Percentiles rank a stretch among this genome's conserved stretches.
These are phyloP conservation scores for Hygrophorus russula DNA, from an alignment of 768 basidiomycete species.

Conservation along the genomic window DNA sequence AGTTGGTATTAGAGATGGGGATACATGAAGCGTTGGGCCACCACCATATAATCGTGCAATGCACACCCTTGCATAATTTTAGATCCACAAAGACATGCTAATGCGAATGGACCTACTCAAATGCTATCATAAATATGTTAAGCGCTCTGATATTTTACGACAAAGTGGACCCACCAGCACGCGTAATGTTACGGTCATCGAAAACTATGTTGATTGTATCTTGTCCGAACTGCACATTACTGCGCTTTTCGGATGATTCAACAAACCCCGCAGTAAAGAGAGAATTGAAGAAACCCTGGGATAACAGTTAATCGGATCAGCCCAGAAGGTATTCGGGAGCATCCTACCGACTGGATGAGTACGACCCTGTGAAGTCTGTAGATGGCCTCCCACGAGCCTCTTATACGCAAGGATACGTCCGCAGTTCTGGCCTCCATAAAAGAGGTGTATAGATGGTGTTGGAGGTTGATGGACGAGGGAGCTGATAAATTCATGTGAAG, in stretches of 20 bases:
- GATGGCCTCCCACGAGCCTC: conserved; percentile 53
- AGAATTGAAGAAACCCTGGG: conserved; percentile 77
- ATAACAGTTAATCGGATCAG: not conserved
- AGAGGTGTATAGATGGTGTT: conserved; percentile 66
- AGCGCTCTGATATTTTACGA: not conserved
- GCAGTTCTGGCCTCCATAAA: conserved; percentile 64
- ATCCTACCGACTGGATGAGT: conserved; percentile 68
- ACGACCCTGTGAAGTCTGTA: conserved; percentile 81
- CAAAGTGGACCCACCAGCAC: conserved; percentile 50
- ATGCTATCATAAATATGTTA: conserved; percentile 36
- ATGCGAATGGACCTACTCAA: conserved; percentile 55
- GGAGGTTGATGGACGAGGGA: conserved; percentile 45
- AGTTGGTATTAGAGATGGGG: conserved; percentile 54
- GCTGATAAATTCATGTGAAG: conserved; percentile 25
- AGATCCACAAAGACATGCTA: not conserved
- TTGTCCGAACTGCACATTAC: conserved; percentile 16
- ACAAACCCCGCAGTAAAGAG: conserved; percentile 75
- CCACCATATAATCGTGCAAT: conserved; percentile 82
- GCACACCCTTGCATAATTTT: conserved; percentile 47
- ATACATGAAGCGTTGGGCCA: conserved; percentile 63
- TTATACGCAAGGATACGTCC: conserved; percentile 66
- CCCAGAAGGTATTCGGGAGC: not conserved
- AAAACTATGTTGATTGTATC: conserved; percentile 63
- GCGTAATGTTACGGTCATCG: conserved; percentile 81
- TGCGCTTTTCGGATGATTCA: conserved; percentile 38